A percentile compares a stretch with the other conserved stretches of the same genome.
Conservation (phyloP, 139 green algal species). For the Raphidocelis subcapitata region DNA sequence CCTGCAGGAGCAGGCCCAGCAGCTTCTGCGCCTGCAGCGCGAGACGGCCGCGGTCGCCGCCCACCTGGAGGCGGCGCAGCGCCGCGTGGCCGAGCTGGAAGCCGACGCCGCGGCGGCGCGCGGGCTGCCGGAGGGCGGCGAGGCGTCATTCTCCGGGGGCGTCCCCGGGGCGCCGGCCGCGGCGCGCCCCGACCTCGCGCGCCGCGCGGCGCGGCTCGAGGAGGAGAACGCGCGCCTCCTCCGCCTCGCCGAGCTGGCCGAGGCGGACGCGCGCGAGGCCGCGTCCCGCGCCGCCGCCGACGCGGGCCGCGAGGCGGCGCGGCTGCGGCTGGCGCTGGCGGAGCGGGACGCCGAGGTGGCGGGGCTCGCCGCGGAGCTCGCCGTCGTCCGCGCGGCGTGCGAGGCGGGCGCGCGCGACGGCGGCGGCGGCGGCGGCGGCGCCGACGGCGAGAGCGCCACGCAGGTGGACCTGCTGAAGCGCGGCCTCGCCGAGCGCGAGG, state of each 20-base stretch:
- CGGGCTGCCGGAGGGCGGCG: no score
- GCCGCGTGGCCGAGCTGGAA: conserved; percentile 43
- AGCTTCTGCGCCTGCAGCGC: conserved; percentile 18
- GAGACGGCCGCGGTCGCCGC: conserved; percentile 26
- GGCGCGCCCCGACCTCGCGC: neutral
- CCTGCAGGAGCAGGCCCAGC: neutral
- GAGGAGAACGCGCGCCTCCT: no score
- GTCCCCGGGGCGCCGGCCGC: no score
- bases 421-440: neutral
- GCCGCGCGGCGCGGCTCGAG: neutral
- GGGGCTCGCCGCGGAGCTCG: conserved; percentile 19
- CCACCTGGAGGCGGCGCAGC: conserved; percentile 16
- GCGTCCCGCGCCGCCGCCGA: no score
- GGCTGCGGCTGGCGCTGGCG: conserved; percentile 31
- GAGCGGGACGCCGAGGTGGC: conserved; percentile 48
- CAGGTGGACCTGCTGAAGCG: no score
- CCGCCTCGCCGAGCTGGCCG: no score
- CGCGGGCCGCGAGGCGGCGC: conserved; percentile 21
- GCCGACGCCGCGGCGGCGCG: conserved; percentile 28
- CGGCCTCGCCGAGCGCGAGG: no score
- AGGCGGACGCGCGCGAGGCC: no score
- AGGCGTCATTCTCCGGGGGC: no score
- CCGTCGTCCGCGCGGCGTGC: neutral
- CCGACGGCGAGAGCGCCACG: no score
- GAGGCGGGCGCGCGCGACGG: conserved; percentile 1